Evolutionary conservation across 495 filamentous ascomycete genomes (phyloP).

Genomic region (Massariosphaeria phaeospora): DNA sequence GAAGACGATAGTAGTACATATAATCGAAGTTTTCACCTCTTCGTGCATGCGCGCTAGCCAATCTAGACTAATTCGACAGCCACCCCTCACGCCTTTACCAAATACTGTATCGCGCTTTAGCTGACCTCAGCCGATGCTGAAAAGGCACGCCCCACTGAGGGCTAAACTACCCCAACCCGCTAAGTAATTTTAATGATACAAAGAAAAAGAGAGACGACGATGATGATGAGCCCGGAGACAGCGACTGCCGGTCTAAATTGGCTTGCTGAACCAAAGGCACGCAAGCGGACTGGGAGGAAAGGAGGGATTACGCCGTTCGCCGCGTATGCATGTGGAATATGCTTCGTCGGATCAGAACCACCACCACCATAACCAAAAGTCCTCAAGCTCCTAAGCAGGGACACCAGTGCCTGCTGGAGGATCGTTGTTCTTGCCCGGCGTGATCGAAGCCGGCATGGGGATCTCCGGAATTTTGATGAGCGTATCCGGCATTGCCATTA

Average conservation of each 20-base stretch:
- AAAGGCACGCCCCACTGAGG: too few species aligned
- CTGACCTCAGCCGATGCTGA: too few species aligned
- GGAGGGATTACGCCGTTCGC: conserved; percentile 23
- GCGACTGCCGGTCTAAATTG: not conserved
- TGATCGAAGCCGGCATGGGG: not conserved
- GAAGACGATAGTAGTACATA: too few species aligned
- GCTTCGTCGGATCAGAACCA: too few species aligned
- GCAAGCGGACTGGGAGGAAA: not conserved
- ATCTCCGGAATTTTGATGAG: conserved; percentile 55
- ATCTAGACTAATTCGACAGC: too few species aligned
- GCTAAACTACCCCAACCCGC: too few species aligned
- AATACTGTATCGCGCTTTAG: too few species aligned
- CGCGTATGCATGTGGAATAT: conserved; percentile 10
- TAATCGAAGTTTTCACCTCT: too few species aligned
- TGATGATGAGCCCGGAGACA: not conserved
- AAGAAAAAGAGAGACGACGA: not conserved
- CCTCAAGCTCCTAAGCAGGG: conserved; percentile 1
- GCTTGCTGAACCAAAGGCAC: not conserved
- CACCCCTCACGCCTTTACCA: too few species aligned
- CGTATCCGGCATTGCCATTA: conserved; percentile 43
- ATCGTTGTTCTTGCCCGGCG: not conserved
- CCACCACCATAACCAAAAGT: not conserved
- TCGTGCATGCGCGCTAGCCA: too few species aligned
- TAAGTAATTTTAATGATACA: conserved; percentile 7
- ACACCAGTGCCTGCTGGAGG: conserved; percentile 7